phyloP scores from a whole-genome alignment of 2,329 filamentous ascomycete species.

The Xylaria sp. region DNA sequence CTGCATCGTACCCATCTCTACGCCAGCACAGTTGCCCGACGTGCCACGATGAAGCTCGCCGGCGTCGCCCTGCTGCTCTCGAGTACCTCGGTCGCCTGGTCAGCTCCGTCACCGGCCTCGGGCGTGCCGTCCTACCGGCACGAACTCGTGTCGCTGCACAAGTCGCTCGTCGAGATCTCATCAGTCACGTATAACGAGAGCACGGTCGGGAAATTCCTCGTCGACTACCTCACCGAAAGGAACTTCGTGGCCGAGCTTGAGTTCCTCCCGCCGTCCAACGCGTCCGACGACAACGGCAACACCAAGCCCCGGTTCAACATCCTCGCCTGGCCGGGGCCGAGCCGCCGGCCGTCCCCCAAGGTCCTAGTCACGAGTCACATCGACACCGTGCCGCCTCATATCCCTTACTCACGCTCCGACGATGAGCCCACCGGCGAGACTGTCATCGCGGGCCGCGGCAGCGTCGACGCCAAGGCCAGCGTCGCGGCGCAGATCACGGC shows the following conservation, averaged over 20 bases:
- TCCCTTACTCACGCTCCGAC: conserved; percentile 67
- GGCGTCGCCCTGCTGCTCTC: conserved; percentile 11
- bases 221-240: conserved; percentile 62
- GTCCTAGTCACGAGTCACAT: conserved; percentile 81
- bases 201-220: conserved; percentile 70
- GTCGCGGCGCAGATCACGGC: conserved; percentile 78
- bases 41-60: conserved; percentile 21
- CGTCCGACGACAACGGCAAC: conserved; percentile 31
- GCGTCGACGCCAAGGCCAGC: conserved; percentile 72
- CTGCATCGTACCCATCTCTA: not conserved
- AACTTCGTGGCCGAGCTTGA: conserved; percentile 54
- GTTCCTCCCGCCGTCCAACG: conserved; percentile 45
- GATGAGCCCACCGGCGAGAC: conserved; percentile 51
- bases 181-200: conserved; percentile 75
- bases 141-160: conserved; percentile 73
- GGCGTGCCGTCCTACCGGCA: conserved; percentile 48
- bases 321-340: conserved; percentile 67
- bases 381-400: conserved; percentile 76
- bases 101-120: not conserved
- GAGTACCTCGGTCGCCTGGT: conserved; percentile 10
- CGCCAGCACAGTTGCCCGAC: not conserved
- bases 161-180: conserved; percentile 73
- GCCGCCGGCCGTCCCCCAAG: conserved; percentile 55
- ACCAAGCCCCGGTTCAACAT: conserved; percentile 71
- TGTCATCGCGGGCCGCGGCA: conserved; percentile 73